Conservation (phyloP, 139 green algal genomes). For the Edaphochlamys debaryana region DNA sequence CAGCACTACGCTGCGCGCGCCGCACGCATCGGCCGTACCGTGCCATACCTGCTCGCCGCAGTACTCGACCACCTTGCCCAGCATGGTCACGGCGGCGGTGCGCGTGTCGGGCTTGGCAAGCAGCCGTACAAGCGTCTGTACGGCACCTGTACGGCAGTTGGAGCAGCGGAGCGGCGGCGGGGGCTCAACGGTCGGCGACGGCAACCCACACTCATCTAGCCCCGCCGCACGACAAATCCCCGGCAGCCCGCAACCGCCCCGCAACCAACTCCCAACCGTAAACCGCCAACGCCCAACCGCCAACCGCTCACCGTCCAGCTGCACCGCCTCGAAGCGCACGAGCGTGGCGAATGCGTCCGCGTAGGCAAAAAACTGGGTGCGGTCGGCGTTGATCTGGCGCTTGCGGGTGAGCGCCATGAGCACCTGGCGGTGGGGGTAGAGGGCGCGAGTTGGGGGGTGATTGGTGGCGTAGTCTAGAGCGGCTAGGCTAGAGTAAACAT, state of each 20-base stretch:
- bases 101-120: slow-evolving; percentile 70
- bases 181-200: too few species aligned
- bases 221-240: not conserved
- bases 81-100: slow-evolving; percentile 72
- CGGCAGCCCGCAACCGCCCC: not conserved
- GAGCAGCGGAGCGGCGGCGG: too few species aligned
- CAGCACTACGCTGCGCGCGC: too few species aligned
- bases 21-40: too few species aligned
- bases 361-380: slow-evolving; percentile 71
- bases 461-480: too few species aligned
- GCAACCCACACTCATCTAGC: not conserved
- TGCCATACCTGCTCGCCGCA: slow-evolving; percentile 40
- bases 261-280: not conserved
- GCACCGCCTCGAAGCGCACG: slow-evolving; percentile 58
- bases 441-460: too few species aligned
- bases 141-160: slow-evolving; percentile 48
- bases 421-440: slow-evolving; percentile 15
- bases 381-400: slow-evolving; percentile 50
- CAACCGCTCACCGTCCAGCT: slow-evolving; percentile 54
- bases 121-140: slow-evolving; percentile 68
- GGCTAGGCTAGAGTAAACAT: too few species aligned
- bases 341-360: slow-evolving; percentile 74
- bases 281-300: too few species aligned
- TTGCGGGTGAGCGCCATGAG: slow-evolving; percentile 68
- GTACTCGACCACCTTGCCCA: slow-evolving; percentile 81